Base-by-base conservation (phyloP, 2,329 filamentous ascomycete species). In the Hymenoscyphus salicellus region DNA sequence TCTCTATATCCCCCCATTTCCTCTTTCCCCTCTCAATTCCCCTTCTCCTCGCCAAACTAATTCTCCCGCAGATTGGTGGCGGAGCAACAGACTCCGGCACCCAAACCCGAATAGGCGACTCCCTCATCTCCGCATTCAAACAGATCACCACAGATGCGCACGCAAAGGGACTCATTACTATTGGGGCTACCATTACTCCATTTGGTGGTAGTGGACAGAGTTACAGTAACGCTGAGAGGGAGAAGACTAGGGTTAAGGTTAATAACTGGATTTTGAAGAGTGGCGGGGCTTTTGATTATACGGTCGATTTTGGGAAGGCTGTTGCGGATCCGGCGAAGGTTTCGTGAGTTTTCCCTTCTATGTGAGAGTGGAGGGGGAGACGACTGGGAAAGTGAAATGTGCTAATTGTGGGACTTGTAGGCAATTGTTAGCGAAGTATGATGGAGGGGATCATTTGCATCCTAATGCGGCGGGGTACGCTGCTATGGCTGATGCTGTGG, bases 151-250 rank as follows among this genome's bases (percentile, higher is more conserved):
- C 77, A 0, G 80, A 86, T 16, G 79, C 86, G 20, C 84, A 86
- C 71, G 78, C 80, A 0, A 78, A 79, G 1, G 83, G 83, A 0
- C 80, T 89, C 28, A 80, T 81, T 0, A 78, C 87, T 8, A 86
- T 89, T 69, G 87, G 79, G 0, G 86, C 84, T 0, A 90, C 88
- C 0, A 88, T 90, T 65, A 89, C 87, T 2, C 87, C 87, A 0
- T 90, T 90, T 68, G 75, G 77, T 7, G 79, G 79, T 1, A 66
- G 33, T n/a, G 75, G 77, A 8, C 79, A 80, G 5, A 64, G 38
- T 11, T 89, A 89, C 70, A 83, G 80, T 10, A 77, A 81, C 66
- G 78, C 83, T 0, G 76, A 79, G 46, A 76, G 86, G 7, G 87
- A 90, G 71, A 74, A 77, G 68, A 85, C 85, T 1, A 76, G 88